A percentile compares a stretch with the other conserved stretches of the same genome.
Evolutionary conservation across 2,329 filamentous ascomycete genomes (phyloP).

Genomic region (Chaetothyriales sp.): DNA sequence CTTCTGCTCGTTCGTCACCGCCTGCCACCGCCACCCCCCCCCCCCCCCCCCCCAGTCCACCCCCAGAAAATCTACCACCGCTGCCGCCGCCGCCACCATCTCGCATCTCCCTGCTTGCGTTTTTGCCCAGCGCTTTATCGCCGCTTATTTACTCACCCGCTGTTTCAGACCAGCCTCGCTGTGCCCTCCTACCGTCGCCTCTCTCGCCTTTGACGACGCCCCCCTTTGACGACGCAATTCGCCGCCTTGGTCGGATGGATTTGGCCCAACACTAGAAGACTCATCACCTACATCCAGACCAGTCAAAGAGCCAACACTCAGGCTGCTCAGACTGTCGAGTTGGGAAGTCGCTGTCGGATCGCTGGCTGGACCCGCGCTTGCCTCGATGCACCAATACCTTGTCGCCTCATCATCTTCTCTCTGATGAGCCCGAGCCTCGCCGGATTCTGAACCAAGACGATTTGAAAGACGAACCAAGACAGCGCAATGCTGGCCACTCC

Average conservation of each 20-base stretch:
- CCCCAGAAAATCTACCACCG: neutral
- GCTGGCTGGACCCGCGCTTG: neutral
- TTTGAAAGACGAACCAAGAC: neutral
- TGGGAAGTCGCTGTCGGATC: neutral
- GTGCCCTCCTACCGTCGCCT: neutral
- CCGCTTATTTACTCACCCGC: neutral
- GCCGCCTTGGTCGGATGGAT: neutral
- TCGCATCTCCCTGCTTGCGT: neutral
- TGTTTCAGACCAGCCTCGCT: neutral
- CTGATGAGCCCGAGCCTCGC: neutral
- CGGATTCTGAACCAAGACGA: neutral
- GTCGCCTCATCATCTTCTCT: neutral
- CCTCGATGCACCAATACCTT: neutral
- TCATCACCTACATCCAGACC: no score
- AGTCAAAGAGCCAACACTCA: no score
- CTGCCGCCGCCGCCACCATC: no score
- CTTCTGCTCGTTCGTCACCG: neutral
- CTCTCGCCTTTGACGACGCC: neutral
- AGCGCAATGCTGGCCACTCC: conserved; percentile 23
- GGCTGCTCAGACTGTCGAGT: no score
- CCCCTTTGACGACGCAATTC: neutral
- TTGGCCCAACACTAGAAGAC: no score
- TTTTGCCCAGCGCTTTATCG: neutral
- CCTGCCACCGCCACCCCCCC: no score
- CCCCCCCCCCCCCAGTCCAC: no score